A percentile compares a stretch with the other conserved stretches of the same genome.
phyloP scores from a whole-genome alignment of 2,329 filamentous ascomycete species.

The Alternaria tenuissima region DNA sequence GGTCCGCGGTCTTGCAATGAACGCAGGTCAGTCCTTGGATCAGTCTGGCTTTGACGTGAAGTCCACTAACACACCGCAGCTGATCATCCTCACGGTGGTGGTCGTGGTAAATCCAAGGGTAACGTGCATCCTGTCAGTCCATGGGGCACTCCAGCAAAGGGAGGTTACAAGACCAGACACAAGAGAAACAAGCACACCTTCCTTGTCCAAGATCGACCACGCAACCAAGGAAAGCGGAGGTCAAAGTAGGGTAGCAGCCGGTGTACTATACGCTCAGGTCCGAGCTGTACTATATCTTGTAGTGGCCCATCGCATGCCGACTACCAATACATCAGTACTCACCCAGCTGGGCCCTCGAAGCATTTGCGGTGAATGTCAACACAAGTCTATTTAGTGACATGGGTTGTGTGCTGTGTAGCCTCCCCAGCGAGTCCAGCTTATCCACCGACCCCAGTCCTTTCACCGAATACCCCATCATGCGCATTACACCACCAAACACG shows the following conservation, averaged over 20 bases:
- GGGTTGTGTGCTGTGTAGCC: not conserved
- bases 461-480: not conserved
- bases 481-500: not conserved
- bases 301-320: slow-evolving; percentile 10
- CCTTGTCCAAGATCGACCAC: slow-evolving; percentile 81
- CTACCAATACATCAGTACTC: slow-evolving; percentile 15
- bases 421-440: not conserved
- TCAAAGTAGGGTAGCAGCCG: slow-evolving; percentile 39
- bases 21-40: slow-evolving; percentile 69
- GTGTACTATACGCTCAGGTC: slow-evolving; percentile 18
- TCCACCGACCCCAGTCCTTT: not conserved
- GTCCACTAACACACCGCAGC: slow-evolving; percentile 56
- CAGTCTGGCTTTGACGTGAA: not conserved
- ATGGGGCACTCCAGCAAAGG: slow-evolving; percentile 91
- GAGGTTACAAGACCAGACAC: slow-evolving; percentile 88
- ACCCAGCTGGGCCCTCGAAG: not conserved
- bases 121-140: slow-evolving; percentile 94
- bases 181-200: slow-evolving; percentile 92
- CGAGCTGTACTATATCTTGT: slow-evolving; percentile 31
- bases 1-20: slow-evolving; percentile 98
- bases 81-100: slow-evolving; percentile 98
- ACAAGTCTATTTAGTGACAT: not conserved
- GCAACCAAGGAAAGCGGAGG: slow-evolving; percentile 89
- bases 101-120: slow-evolving; percentile 99
- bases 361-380: not conserved